Percentiles rank a stretch among this genome's conserved stretches.
These are phyloP conservation scores for Ampelocalamus luodianensis DNA, from an alignment of 176 grass and related monocot species.

Conservation along the genomic window DNA sequence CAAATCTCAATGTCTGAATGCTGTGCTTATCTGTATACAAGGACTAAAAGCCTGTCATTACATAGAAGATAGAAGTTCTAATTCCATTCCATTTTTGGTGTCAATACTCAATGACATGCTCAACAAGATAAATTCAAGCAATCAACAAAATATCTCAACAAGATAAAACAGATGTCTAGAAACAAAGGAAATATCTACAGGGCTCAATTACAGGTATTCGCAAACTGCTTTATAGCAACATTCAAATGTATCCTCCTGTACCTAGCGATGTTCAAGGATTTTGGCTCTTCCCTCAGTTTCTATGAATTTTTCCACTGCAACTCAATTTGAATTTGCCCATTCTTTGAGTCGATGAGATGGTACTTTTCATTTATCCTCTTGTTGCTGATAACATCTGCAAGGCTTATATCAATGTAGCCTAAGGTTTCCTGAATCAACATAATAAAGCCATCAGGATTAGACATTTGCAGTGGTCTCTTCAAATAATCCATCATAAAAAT, in stretches of 20 bases:
- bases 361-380: slow-evolving; percentile 84
- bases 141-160: slow-evolving; percentile 17
- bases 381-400: slow-evolving; percentile 77
- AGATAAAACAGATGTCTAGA: slow-evolving; percentile 20
- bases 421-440: slow-evolving; percentile 71
- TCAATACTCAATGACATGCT: too few species aligned
- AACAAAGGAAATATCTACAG: slow-evolving; percentile 49
- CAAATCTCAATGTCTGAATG: not conserved
- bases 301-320: slow-evolving; percentile 91
- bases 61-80: not conserved
- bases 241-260: slow-evolving; percentile 16
- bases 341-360: slow-evolving; percentile 91
- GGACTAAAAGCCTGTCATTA: not conserved
- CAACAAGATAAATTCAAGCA: slow-evolving; percentile 26
- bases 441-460: slow-evolving; percentile 19
- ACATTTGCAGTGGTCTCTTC: slow-evolving; percentile 2
- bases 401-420: slow-evolving; percentile 74
- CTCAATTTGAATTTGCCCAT: slow-evolving; percentile 87
- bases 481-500: not conserved
- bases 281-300: slow-evolving; percentile 27
- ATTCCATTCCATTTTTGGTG: slow-evolving; percentile 8
- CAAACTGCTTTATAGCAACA: slow-evolving; percentile 34
- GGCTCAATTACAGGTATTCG: slow-evolving; percentile 35
- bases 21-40: not conserved
- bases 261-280: slow-evolving; percentile 1